Base-by-base conservation (phyloP, 345 rosid species). In the Cardiospermum halicacabum region DNA sequence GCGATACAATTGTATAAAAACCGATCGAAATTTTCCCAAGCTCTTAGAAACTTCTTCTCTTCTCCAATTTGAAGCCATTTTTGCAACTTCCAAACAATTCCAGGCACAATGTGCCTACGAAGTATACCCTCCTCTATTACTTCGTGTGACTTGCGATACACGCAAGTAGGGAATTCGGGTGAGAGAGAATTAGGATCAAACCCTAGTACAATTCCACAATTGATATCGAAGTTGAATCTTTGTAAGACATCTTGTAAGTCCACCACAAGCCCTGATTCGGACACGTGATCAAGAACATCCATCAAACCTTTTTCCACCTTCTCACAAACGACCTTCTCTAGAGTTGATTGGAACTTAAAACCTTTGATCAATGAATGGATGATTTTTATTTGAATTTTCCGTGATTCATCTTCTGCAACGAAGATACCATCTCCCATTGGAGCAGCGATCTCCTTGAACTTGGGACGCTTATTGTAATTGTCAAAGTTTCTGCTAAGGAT, bases 231-330 rank as follows among this genome's bases (percentile, higher is more conserved):
- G 2, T 27, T 66, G 40, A 72, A 72, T 22, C 80, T 56, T 1
- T 73, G 58, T 5, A 78, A 60, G 7, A 81, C 21, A 32, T 78
- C 80, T 65, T 78, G 75, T 24, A 76, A 22, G 43, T 76, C 73
- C 10, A 76, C 54, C 6, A 13, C 67, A 3, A 3, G 5, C 16
- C 53, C 73, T 1, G 4, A 11, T 34, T 30, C n/a, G n/a, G n/a
- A n/a, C n/a, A n/a, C n/a, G n/a, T 60, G 64, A 0, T 72, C 64
- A 2, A 77, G 58, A 24, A 69, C 53, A 1, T 62, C 48, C 1
- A 56, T 51, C 0, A 70, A 30, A 19, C 73, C 65, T 45, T 39
- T 26, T 11, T 19, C 37, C 3, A 66, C 56, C 31, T 72, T 73
- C 2, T 43, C 8, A 13, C 45, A 11, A 11, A 39, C 18, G 1